Base-by-base conservation (phyloP, 306 rosid species). In the Cicer yamashitae region DNA sequence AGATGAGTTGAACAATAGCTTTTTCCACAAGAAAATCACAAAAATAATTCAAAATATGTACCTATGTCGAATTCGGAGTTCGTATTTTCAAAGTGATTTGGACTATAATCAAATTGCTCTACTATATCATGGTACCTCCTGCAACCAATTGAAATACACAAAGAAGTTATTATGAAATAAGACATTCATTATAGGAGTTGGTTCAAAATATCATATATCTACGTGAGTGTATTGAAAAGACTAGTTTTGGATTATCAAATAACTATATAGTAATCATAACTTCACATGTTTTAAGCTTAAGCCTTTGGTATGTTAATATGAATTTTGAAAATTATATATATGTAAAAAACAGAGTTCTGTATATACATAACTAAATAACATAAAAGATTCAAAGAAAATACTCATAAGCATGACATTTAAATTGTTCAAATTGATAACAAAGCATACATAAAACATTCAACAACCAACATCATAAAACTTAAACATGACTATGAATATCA, bases 41-140 rank as follows among this genome's bases (percentile, higher is more conserved):
- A 40, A 40, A 40, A 40, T 40, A 40, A 40, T 40, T 40, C 45
- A 30, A 10, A 41, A 62, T 52, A 3, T 63, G 74, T 62, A 93
- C 98, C 58, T 40, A 88, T 80, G 57, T 76, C 74, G 71, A 84
- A 67, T 60, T 88, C 90, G 0, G 85, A 59, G 10, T 93, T 93
- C 64, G 75, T 34, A 53, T 87, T 89, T 2, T 43, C 48, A 37
- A 17, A 77, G 44, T 68, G 74, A 0, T 84, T 76, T 47, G 90
- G 58, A 56, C 63, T 82, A 71, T 67, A 84, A n/a, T 66, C 25
- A 2, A 70, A 60, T 7, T 63, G 83, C 15, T 93, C 96, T 7
- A 25, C 3, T 25, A 25, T 25, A 25, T 25, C 30, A 0, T 69
- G 57, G 81, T 81, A 76, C 83, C 77, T 93, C 86, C 98, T 93